Evolutionary conservation across 257 asterid genomes (phyloP), one percentile per base, ranked within the genome.

Genomic region (Lithospermum erythrorhizon): DNA sequence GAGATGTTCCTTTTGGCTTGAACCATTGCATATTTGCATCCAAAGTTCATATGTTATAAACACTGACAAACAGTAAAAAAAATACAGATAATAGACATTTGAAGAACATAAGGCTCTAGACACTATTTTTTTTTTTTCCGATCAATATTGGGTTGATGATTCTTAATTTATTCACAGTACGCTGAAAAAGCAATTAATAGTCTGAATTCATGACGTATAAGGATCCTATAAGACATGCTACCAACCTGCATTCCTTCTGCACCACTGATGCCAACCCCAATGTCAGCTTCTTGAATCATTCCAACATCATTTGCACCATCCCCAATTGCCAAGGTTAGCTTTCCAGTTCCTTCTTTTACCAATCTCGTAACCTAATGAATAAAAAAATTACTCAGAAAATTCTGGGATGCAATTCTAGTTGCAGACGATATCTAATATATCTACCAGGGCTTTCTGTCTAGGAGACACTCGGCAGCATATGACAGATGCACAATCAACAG

Each of bases 281-380:
- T 86, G 61, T 93, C 99, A 4, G 99, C 99, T 79, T 87, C 99
- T 78, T 93, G 99, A 78, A 93, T 93, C 99, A 93, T 93, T 72
- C 99, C 99, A 69, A 93, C 99, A 73, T 93, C 99, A 76, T 93
- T 93, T 62, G 99, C 99, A 66, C 99, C 99, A 73, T 93, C 99
- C 20, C 99, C 99, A 59, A 93, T 93, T 21, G 99, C 97, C 72
- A 93, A 72, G 56, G 99, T 93, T 69, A 83, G 84, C 76, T 83
- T 93, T 49, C 96, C 94, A 53, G 99, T 93, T 73, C 97, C 99
- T 75, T 84, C 87, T 77, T 93, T 93, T 51, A 93, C 99, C 73
- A 93, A 79, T 75, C 96, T 81, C 20, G 99, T 89, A 57, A 93
- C 95, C 99, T 93, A 57, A 49, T 67, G 71, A n/a, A n/a, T n/a